A percentile compares a stretch with the other conserved stretches of the same genome.
Evolutionary conservation across 2,329 filamentous ascomycete species (phyloP).

Genomic region (Fusarium euwallaceae): DNA sequence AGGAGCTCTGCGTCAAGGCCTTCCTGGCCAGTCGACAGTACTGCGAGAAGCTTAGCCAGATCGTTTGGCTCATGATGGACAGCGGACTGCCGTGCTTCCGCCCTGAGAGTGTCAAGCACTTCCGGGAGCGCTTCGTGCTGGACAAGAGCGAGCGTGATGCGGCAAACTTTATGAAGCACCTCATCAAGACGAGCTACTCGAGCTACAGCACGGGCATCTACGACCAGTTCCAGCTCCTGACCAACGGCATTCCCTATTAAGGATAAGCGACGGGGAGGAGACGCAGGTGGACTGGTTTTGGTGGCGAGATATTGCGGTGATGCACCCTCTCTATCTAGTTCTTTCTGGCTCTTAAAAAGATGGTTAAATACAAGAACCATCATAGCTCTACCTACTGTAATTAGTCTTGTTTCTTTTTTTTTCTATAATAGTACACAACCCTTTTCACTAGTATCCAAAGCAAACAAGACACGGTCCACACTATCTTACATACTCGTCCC

Average conservation of each 20-base stretch:
- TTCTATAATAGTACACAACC: conserved; percentile 27
- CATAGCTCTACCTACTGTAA: conserved; percentile 20
- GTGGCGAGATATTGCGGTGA: background rate
- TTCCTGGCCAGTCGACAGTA: conserved; percentile 91
- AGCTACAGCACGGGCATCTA: conserved; percentile 96
- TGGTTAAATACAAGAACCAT: background rate
- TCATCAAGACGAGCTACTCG: conserved; percentile 90
- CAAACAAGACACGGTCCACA: background rate
- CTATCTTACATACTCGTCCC: background rate
- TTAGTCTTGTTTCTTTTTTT: conserved; percentile 12
- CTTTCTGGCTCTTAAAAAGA: background rate
- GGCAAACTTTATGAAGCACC: conserved; percentile 90
- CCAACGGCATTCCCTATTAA: conserved; percentile 96
- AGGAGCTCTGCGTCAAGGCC: conserved; percentile 94
- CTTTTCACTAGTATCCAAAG: background rate
- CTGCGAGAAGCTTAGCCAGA: conserved; percentile 87
- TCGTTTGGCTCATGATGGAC: conserved; percentile 95
- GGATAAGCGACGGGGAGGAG: conserved; percentile 10
- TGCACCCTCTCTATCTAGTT: conserved; percentile 13
- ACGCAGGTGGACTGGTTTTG: background rate
- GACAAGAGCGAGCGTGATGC: conserved; percentile 94
- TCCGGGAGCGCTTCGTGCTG: conserved; percentile 91
- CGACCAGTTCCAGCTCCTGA: conserved; percentile 97
- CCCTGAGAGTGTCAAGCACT: conserved; percentile 92
- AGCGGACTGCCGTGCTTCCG: conserved; percentile 98